Evolutionary conservation across 1,284 basidiomycete species (phyloP).

Genomic region (Trametes hirsuta): DNA sequence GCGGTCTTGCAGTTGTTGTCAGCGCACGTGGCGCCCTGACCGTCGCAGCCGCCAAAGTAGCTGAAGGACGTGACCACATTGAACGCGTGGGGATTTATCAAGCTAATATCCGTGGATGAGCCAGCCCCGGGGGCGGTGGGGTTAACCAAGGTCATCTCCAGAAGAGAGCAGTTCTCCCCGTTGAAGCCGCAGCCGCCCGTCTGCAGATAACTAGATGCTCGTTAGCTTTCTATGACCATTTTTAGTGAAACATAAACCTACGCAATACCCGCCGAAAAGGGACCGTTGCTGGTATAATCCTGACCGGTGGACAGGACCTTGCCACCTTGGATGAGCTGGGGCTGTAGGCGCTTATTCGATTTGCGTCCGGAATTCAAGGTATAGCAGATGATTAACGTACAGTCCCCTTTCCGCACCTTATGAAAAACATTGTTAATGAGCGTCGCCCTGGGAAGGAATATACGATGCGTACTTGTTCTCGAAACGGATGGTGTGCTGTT

Average conservation of each 20-base stretch:
- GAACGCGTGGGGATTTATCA: conserved; percentile 44
- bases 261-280: conserved; percentile 38
- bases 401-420: conserved; percentile 42
- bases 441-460: background rate
- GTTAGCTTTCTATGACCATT: background rate
- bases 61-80: conserved; percentile 37
- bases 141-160: conserved; percentile 50
- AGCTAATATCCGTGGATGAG: conserved; percentile 47
- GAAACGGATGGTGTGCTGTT: conserved; percentile 42
- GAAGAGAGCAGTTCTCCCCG: conserved; percentile 45
- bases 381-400: conserved; percentile 26
- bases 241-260: conserved; percentile 21
- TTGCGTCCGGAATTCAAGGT: background rate
- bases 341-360: conserved; percentile 28
- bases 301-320: conserved; percentile 38
- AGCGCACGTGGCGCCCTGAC: conserved; percentile 31
- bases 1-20: conserved; percentile 37
- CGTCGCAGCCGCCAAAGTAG: conserved; percentile 37
- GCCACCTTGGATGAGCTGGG: conserved; percentile 37
- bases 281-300: conserved; percentile 36
- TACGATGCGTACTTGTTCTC: conserved; percentile 37
- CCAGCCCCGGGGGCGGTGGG: conserved; percentile 43
- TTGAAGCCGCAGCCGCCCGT: conserved; percentile 42
- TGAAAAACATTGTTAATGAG: background rate
- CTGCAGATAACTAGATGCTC: conserved; percentile 32